Evolutionary conservation across 2,329 filamentous ascomycete genomes (phyloP), one percentile per base, ranked within the genome.

Genomic region (Ophiocordyceps polyrhachis-furcata): DNA sequence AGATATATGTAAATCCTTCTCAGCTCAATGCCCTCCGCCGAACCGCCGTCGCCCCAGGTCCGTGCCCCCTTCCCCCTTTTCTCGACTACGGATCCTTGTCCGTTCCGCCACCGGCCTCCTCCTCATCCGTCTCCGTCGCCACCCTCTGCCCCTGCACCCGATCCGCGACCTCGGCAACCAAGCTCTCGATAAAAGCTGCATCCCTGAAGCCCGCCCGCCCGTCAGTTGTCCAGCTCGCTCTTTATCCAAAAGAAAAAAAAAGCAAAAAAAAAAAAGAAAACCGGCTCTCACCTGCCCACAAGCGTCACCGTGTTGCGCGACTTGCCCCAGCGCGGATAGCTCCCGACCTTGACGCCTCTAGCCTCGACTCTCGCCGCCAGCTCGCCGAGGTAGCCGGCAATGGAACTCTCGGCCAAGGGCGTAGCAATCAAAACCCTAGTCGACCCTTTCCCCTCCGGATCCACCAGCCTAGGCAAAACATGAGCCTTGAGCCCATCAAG

Each of bases 251-350:
- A n/a, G n/a, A n/a, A n/a, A 32, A 7, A 14, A n/a, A 5, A 5
- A 12, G 37, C 4, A 40, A 5, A 40, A 19, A 11, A 19, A 13
- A 19, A 11, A 19, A 20, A 40, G 8, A n/a, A 40, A 40, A 40
- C 3, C 3, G 37, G n/a, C n/a, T n/a, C 47, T 44, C 40, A 74
- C 69, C 63, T 67, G 52, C 76, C 76, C 19, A 95, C 88, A 44
- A 98, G 67, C 12, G 89, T 95, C 42, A 96, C 86, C 0, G 87
- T 91, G 62, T 96, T 96, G 50, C 71, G 71, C 55, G 77, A 76
- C 69, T 85, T 89, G 5, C 83, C 85, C 87, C 88, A 95, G 45
- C 86, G 71, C 32, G 91, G 91, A 62, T 98, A 96, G 62, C 85
- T 93, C 42, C 91, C 91, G 15, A 96, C 86, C 65, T 96, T 96